Evolutionary conservation across 495 filamentous ascomycete species (phyloP).

Genomic region (Letharia columbiana): DNA sequence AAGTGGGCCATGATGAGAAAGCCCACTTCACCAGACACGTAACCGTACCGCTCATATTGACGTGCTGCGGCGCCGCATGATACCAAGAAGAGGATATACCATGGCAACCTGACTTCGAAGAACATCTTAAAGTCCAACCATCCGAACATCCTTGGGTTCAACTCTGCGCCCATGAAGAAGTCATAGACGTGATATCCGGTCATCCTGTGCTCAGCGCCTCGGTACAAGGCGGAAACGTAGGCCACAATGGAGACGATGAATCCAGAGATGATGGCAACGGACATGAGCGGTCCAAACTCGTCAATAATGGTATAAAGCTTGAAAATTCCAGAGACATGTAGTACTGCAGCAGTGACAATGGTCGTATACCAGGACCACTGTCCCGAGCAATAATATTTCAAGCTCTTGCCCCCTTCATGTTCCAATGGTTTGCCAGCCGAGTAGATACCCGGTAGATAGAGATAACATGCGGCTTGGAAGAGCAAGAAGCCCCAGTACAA

Average conservation of each 20-base stretch:
- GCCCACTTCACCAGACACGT: slow-evolving; percentile 77
- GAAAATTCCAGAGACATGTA: slow-evolving; percentile 80
- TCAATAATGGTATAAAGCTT: slow-evolving; percentile 90
- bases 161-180: slow-evolving; percentile 98
- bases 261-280: slow-evolving; percentile 82
- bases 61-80: slow-evolving; percentile 68
- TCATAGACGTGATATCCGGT: slow-evolving; percentile 87
- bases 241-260: slow-evolving; percentile 71
- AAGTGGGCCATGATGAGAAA: slow-evolving; percentile 92
- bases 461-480: slow-evolving; percentile 72
- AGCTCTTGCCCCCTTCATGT: slow-evolving; percentile 70
- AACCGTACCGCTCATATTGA: slow-evolving; percentile 85
- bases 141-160: slow-evolving; percentile 91
- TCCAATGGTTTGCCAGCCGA: slow-evolving; percentile 77
- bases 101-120: slow-evolving; percentile 93
- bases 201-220: slow-evolving; percentile 85
- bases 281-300: slow-evolving; percentile 86
- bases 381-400: slow-evolving; percentile 89
- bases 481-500: slow-evolving; percentile 92
- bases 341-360: slow-evolving; percentile 52
- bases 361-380: slow-evolving; percentile 81
- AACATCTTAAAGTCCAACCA: slow-evolving; percentile 99
- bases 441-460: slow-evolving; percentile 74
- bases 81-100: slow-evolving; percentile 85
- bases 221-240: slow-evolving; percentile 71